A percentile compares a stretch with the other conserved stretches of the same genome.
phyloP scores from a whole-genome alignment of 345 rosid genomes.

The Lepidium africanum region DNA sequence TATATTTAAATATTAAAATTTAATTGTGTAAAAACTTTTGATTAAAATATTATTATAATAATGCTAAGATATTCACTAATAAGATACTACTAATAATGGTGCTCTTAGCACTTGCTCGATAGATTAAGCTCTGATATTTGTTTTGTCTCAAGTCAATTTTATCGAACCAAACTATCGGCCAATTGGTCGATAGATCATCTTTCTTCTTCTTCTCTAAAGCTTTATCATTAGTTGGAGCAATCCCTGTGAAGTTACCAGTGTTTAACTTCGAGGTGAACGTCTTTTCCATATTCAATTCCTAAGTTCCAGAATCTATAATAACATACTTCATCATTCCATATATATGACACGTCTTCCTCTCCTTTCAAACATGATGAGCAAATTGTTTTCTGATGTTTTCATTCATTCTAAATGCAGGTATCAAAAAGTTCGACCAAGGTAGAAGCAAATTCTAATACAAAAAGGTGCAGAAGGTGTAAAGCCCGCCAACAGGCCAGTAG shows the following conservation, averaged over 20 bases:
- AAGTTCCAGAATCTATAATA: background rate
- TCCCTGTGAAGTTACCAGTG: slow-evolving; percentile 23
- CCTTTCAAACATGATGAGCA: background rate
- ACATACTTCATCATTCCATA: background rate
- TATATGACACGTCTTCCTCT: background rate
- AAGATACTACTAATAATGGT: no score
- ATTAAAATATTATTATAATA: no score
- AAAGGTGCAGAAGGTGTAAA: slow-evolving; percentile 32
- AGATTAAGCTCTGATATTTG: no score
- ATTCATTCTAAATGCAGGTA: slow-evolving; percentile 27
- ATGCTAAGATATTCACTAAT: no score
- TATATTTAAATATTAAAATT: no score
- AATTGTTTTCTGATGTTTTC: slow-evolving; percentile 4
- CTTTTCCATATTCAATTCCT: background rate
- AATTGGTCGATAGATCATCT: no score
- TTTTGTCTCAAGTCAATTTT: no score
- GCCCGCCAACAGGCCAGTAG: slow-evolving; percentile 39
- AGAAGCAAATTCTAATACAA: slow-evolving; percentile 44
- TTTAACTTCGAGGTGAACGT: slow-evolving; percentile 53
- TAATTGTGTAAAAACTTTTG: no score
- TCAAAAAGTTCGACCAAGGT: slow-evolving; percentile 30
- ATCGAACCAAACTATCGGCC: no score
- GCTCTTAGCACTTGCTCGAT: no score
- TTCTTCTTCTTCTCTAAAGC: no score
- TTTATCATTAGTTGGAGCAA: slow-evolving; percentile 42